Base-by-base conservation (phyloP, 2,329 filamentous ascomycete genomes). In the Trichoderma koningii region DNA sequence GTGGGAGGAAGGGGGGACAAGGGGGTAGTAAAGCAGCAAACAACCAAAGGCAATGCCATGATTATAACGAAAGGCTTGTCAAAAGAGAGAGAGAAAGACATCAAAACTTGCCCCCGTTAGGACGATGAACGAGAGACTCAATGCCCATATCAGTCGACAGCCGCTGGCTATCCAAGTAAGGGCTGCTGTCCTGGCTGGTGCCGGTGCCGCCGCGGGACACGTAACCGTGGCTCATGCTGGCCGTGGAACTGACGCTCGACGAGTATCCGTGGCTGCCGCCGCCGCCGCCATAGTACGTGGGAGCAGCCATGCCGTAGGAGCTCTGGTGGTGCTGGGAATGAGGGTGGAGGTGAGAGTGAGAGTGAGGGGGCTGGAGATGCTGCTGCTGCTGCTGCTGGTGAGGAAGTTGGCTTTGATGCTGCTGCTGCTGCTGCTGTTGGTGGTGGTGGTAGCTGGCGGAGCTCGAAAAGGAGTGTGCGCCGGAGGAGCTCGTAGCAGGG, bases 61-160 rank as follows among this genome's bases (percentile, higher is more conserved):
- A 60, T 48, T 34, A 41, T 44, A 53, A 52, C 44, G 42, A 45
- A 23, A 10, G 34, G 15, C 19, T 38, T 23, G 19, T 3, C 38
- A 56, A 48, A 23, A 23, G 21, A 50, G 23, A 47, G 28, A 21
- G 28, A 30, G 17, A 30, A 28, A n/a, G 7, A 15, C 9, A 26
- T 55, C 64, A 72, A 44, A 71, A 34, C 38, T 71, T 70, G 26
- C 72, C 71, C 42, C 75, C 72, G 9, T 74, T 72, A 15, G 81
- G 78, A 26, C 83, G 79, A 73, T 87, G 85, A 69, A 87, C 85
- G 66, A 87, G 82, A 57, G 83, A 78, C 59, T 82, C 82, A 69
- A 88, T 87, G 26, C 83, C 84, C 84, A 88, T 87, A 69, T 87
- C 85, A 55, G 83, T 81, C 6, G 85, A 78, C 63, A 86, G 76